phyloP scores from a whole-genome alignment of 805 yeast genomes.

The Pichia rugopelliculosa region DNA sequence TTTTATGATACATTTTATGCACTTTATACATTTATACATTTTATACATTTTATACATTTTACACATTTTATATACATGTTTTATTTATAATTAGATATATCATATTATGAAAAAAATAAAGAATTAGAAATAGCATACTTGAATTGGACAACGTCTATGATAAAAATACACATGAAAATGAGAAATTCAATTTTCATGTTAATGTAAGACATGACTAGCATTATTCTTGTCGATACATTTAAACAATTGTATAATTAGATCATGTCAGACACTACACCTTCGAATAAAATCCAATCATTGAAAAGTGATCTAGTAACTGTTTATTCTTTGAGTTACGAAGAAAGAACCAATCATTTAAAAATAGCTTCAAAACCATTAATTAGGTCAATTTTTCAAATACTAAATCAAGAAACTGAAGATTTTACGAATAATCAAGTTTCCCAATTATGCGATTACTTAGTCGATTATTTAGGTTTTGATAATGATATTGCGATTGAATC shows the following conservation, averaged over 20 bases:
- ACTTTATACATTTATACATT: too few species aligned
- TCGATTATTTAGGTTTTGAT: constrained; percentile 2
- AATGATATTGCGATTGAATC: constrained; percentile 1
- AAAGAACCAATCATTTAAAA: not conserved
- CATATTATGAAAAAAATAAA: too few species aligned
- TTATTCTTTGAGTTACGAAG: not conserved
- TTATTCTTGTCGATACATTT: not conserved
- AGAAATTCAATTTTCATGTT: not conserved
- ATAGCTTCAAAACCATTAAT: constrained; percentile 2
- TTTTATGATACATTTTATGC: too few species aligned
- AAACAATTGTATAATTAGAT: not conserved
- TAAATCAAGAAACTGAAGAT: not conserved
- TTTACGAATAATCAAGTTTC: not conserved
- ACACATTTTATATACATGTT: too few species aligned
- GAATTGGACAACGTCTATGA: too few species aligned
- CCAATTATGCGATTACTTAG: not conserved
- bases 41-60: too few species aligned
- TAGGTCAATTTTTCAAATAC: not conserved
- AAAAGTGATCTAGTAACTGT: not conserved
- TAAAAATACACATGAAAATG: not conserved
- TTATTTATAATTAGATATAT: too few species aligned
- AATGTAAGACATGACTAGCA: not conserved
- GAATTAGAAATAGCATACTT: too few species aligned
- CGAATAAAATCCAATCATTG: not conserved
- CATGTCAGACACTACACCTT: not conserved